These are phyloP conservation scores for Apiotrichum veenhuisii DNA, from an alignment of 1,284 basidiomycete species.

Conservation along the genomic window DNA sequence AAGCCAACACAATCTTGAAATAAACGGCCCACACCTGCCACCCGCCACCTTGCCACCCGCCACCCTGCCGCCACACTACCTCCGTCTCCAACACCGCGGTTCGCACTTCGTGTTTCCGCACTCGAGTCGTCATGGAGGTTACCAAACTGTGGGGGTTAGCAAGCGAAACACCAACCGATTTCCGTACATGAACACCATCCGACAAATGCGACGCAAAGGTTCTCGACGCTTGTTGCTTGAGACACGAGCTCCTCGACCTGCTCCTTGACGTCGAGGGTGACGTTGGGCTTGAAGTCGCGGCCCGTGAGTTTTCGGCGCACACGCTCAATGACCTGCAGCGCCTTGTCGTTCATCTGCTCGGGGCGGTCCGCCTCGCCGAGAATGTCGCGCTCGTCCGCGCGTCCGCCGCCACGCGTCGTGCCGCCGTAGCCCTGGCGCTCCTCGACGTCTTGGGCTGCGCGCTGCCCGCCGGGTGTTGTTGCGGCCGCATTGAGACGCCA, in stretches of 20 bases:
- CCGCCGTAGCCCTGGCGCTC: constrained; percentile 17
- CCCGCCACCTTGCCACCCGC: no score
- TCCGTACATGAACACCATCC: constrained; percentile 76
- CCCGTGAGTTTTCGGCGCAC: constrained; percentile 94
- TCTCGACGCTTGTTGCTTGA: constrained; percentile 86
- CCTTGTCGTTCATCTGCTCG: constrained; percentile 85
- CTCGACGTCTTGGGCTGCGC: constrained; percentile 19
- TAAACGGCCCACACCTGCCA: no score
- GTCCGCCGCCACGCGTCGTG: constrained; percentile 11
- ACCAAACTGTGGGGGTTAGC: no score
- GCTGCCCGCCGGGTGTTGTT: constrained; percentile 44
- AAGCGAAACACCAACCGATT: no score
- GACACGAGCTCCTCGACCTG: constrained; percentile 88
- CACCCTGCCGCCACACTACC: no score
- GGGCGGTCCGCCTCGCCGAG: constrained; percentile 52
- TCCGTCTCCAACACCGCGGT: no score
- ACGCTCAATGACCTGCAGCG: constrained; percentile 83
- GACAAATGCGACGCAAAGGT: constrained; percentile 91
- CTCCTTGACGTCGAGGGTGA: constrained; percentile 63
- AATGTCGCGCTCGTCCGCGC: constrained; percentile 51
- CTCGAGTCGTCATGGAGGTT: no score
- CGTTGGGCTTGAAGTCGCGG: constrained; percentile 82
- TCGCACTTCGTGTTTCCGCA: no score
- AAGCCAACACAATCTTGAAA: no score
- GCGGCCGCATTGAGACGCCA: constrained; percentile 55